phyloP scores from a whole-genome alignment of 371 early-diverging fungal genomes.

The Syncephalastrum monosporum region DNA sequence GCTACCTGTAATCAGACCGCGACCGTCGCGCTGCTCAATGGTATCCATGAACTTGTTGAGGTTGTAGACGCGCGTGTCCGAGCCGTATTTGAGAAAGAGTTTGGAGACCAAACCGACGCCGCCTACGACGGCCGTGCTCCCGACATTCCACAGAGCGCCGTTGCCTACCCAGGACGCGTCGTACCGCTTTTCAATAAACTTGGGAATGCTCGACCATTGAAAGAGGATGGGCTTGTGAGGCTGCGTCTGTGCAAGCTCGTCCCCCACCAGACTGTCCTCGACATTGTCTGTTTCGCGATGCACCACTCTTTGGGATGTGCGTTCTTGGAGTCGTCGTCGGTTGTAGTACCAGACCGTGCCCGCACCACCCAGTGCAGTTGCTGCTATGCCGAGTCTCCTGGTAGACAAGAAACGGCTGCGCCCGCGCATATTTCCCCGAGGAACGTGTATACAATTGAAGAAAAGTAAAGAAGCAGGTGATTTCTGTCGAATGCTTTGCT shows the following conservation, averaged over 20 bases:
- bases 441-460: not conserved
- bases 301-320: not conserved
- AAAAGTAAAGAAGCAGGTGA: slow-evolving; percentile 3
- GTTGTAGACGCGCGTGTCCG: slow-evolving; percentile 52
- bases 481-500: slow-evolving; percentile 1
- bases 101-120: slow-evolving; percentile 49
- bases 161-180: slow-evolving; percentile 18
- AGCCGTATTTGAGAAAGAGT: slow-evolving; percentile 53
- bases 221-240: slow-evolving; percentile 19
- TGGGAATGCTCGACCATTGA: slow-evolving; percentile 36
- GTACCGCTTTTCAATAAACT: slow-evolving; percentile 26
- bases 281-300: slow-evolving; percentile 6
- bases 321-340: not conserved
- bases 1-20: slow-evolving; percentile 69
- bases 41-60: slow-evolving; percentile 57
- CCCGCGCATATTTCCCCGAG: not conserved
- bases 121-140: slow-evolving; percentile 44
- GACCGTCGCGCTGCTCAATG: slow-evolving; percentile 49
- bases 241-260: slow-evolving; percentile 23
- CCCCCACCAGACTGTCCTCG: slow-evolving; percentile 12
- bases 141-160: slow-evolving; percentile 48
- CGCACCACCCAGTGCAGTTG: slow-evolving; percentile 8
- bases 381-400: slow-evolving; percentile 7
- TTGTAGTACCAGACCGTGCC: not conserved
- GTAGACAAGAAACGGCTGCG: slow-evolving; percentile 3